Evolutionary conservation across 1,284 basidiomycete genomes (phyloP).

Genomic region (Earliella scabrosa): DNA sequence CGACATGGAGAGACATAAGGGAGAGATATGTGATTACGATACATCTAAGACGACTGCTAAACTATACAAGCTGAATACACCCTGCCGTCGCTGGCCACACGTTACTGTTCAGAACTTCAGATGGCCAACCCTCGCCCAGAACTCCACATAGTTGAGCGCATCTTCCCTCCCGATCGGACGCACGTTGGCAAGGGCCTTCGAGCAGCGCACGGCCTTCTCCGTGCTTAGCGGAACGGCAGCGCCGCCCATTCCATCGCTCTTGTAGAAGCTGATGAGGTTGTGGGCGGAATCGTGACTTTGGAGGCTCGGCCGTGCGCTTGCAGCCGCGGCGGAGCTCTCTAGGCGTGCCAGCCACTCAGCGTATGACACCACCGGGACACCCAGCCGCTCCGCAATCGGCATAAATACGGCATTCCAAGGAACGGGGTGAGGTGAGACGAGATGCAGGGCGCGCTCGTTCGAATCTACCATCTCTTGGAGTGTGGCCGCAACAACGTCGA

Average conservation of each 20-base stretch:
- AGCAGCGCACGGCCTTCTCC: conserved; percentile 4
- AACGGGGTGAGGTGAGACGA: conserved; percentile 31
- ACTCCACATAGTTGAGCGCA: conserved; percentile 8
- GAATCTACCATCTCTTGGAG: conserved; percentile 26
- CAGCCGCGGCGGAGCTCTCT: conserved; percentile 6
- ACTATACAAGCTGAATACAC: too few species aligned
- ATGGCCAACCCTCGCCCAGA: background rate
- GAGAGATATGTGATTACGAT: background rate
- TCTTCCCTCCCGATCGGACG: conserved; percentile 8
- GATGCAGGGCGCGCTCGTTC: conserved; percentile 29
- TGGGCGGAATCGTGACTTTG: conserved; percentile 12
- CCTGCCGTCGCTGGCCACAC: background rate
- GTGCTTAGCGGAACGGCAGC: conserved; percentile 8
- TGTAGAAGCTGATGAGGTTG: conserved; percentile 16
- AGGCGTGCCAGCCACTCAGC: conserved; percentile 29
- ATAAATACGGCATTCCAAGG: conserved; percentile 27
- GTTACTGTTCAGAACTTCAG: background rate
- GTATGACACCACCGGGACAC: conserved; percentile 27
- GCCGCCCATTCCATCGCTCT: conserved; percentile 4
- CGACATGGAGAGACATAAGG: background rate
- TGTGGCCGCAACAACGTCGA: conserved; percentile 24
- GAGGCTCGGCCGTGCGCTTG: conserved; percentile 4
- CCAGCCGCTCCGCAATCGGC: conserved; percentile 22
- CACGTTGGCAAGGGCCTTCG: conserved; percentile 2
- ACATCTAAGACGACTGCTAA: background rate